Evolutionary conservation across 2,329 filamentous ascomycete species (phyloP).

Genomic region (Paraconiothyrium brasiliense): DNA sequence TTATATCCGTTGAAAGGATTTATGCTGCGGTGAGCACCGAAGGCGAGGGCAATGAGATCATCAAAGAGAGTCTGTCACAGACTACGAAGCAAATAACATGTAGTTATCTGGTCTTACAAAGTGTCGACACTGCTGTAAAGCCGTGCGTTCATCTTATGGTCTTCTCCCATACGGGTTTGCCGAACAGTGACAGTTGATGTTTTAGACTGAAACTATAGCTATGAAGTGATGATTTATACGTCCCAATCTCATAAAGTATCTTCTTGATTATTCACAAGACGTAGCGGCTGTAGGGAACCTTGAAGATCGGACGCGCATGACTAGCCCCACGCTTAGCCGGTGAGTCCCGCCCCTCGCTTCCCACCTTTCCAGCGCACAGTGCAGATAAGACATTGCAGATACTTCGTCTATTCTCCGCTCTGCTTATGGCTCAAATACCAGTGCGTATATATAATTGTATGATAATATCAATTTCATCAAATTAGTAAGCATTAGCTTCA

Average conservation of each 20-base stretch:
- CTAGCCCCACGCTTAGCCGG: neutral
- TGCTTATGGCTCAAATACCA: neutral
- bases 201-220: neutral
- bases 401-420: neutral
- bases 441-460: neutral
- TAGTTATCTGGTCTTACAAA: neutral
- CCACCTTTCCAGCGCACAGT: neutral
- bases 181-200: no score
- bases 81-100: neutral
- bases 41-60: neutral
- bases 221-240: neutral
- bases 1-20: neutral
- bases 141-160: no score
- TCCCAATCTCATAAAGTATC: no score
- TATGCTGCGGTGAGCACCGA: neutral
- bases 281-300: neutral
- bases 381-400: neutral
- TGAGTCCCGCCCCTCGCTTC: neutral
- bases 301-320: neutral
- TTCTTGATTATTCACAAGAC: neutral
- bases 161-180: no score
- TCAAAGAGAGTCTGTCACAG: neutral
- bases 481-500: slow-evolving; percentile 2
- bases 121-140: no score
- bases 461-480: neutral